phyloP scores from a whole-genome alignment of 805 yeast species.

The Cyberlindnera euphorbiiphila region DNA sequence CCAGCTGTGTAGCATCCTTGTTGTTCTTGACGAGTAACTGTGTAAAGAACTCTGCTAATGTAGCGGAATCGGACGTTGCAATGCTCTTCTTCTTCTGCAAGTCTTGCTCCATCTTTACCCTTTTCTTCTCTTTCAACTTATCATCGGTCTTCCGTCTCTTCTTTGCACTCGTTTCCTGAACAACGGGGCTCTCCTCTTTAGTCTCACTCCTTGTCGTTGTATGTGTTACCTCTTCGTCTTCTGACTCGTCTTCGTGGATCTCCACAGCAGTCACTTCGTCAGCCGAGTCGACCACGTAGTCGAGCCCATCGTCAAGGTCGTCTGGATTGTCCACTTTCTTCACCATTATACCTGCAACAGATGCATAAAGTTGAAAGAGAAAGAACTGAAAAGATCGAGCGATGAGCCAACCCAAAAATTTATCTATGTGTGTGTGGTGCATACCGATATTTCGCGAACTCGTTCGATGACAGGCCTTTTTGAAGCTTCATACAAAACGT shows the following conservation, averaged over 20 bases:
- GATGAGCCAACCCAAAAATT: conserved; percentile 1
- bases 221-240: conserved; percentile 21
- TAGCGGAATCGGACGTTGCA: conserved; percentile 51
- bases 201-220: conserved; percentile 9
- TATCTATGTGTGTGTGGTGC: neutral
- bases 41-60: conserved; percentile 67
- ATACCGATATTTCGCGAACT: conserved; percentile 6
- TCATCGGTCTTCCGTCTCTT: conserved; percentile 32
- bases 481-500: no score
- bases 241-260: conserved; percentile 30
- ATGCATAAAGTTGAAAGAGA: neutral
- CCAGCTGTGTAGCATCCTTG: conserved; percentile 70
- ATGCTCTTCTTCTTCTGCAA: conserved; percentile 51
- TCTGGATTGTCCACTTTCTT: conserved; percentile 35
- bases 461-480: conserved; percentile 2
- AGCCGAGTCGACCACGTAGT: conserved; percentile 46
- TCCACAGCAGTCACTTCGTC: conserved; percentile 36
- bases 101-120: conserved; percentile 63
- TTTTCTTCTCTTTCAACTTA: conserved; percentile 60
- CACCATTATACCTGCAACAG: conserved; percentile 1
- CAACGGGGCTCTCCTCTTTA: neutral
- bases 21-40: conserved; percentile 53
- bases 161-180: conserved; percentile 10
- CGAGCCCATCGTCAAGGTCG: conserved; percentile 77
- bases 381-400: neutral